A percentile compares a stretch with the other conserved stretches of the same genome.
Evolutionary conservation across 495 filamentous ascomycete species (phyloP).

Genomic region (Trichoderma asperelloides): DNA sequence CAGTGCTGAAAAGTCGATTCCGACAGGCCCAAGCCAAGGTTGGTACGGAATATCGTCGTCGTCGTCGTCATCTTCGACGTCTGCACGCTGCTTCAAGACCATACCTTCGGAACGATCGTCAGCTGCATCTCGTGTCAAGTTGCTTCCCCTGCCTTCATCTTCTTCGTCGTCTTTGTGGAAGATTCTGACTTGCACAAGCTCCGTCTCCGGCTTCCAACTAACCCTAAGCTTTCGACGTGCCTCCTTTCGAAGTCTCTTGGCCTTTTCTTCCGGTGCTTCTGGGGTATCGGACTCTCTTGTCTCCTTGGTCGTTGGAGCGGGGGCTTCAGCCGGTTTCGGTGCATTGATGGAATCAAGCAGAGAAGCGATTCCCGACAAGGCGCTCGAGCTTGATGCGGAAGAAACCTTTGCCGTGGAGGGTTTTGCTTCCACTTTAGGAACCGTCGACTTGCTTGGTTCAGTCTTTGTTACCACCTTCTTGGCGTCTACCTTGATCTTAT

Average conservation of each 20-base stretch:
- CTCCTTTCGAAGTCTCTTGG: constrained; percentile 71
- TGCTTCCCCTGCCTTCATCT: constrained; percentile 60
- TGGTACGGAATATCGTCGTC: constrained; percentile 25
- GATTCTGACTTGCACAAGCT: constrained; percentile 63
- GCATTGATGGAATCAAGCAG: constrained; percentile 57
- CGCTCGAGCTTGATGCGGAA: constrained; percentile 6
- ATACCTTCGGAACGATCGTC: constrained; percentile 72
- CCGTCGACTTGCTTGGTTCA: constrained; percentile 9
- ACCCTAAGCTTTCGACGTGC: constrained; percentile 61
- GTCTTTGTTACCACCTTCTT: constrained; percentile 11
- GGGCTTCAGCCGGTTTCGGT: constrained; percentile 39
- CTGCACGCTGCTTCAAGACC: constrained; percentile 58
- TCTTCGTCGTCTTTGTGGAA: constrained; percentile 69
- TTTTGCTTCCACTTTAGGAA: constrained; percentile 12
- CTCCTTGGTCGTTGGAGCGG: constrained; percentile 32
- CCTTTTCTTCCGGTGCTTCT: constrained; percentile 69
- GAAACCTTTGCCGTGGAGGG: constrained; percentile 10
- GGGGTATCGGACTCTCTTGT: constrained; percentile 40
- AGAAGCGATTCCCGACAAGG: constrained; percentile 27
- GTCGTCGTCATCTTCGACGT: constrained; percentile 61
- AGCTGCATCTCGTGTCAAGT: constrained; percentile 55
- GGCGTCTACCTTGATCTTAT: constrained; percentile 6
- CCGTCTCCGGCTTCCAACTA: constrained; percentile 56
- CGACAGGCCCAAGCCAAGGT: constrained; percentile 27
- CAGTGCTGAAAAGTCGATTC: constrained; percentile 48